Base-by-base conservation (phyloP, 2,329 filamentous ascomycete species). In the Talaromyces pinophilus region DNA sequence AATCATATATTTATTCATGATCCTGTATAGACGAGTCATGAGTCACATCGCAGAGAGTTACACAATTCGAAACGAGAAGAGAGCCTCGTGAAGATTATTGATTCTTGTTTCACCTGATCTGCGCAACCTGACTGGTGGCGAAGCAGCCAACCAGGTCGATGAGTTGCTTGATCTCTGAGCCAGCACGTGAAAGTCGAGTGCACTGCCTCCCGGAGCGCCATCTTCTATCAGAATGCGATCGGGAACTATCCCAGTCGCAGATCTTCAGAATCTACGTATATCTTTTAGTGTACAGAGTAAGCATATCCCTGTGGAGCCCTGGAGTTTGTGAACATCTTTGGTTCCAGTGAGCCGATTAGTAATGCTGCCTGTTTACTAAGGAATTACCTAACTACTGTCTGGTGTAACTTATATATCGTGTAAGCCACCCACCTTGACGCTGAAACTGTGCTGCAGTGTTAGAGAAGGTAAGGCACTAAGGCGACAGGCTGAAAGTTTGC, bases 61-160 rank as follows among this genome's bases (percentile, higher is more conserved):
- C 54, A 57, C 54, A 57, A 11, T 17, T 57, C 22, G 54, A 22
- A 15, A 22, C 8, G 30, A 38, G 4, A 35, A 55, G n/a, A 57
- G 30, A 38, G 54, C 54, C 54, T 57, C 11, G 30, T 57, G 33
- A 57, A 38, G 54, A 57, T 35, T 13, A 57, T 22, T 19, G 30
- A 17, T 33, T 55, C 5, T 38, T 55, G 52, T 35, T 25, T 40
- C 54, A 57, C 54, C 54, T 57, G 54, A 57, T 57, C 33, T 38
- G 10, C 33, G 54, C 54, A 40, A 40, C 11, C 30, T 40, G 52
- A 57, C 54, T 57, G 33, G 54, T 40, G 33, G 54, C n/a, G 19
- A 7, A 57, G 33, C 33, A 57, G 19, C 54, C 54, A 57, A 57
- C 33, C 54, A 57, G 30, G 19, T 38, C 30, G 6, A 55, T 2